phyloP scores from a whole-genome alignment of 805 yeast species.

The Wickerhamiella azyma region DNA sequence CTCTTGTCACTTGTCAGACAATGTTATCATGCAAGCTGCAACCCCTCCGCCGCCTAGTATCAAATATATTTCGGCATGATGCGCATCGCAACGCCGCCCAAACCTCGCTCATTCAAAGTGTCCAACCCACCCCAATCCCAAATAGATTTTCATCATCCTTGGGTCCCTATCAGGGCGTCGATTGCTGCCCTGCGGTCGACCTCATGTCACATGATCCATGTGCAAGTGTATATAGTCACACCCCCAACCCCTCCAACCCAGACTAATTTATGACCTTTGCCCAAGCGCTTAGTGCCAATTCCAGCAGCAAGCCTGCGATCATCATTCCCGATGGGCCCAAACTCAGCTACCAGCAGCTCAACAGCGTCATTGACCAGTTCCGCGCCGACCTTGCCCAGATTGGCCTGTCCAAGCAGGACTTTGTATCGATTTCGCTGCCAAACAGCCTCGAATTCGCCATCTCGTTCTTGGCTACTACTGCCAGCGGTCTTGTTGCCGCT shows the following conservation, averaged over 20 bases:
- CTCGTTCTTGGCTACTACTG: constrained; percentile 43
- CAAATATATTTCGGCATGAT: too few relatives aligned
- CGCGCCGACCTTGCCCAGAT: constrained; percentile 29
- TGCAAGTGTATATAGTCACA: neutral
- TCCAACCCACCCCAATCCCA: too few relatives aligned
- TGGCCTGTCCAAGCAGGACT: constrained; percentile 30
- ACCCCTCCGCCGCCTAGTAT: too few relatives aligned
- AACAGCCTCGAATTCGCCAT: constrained; percentile 47
- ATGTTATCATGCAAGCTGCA: too few relatives aligned
- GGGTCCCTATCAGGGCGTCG: too few relatives aligned
- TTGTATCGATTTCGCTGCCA: constrained; percentile 47
- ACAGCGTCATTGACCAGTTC: constrained; percentile 25
- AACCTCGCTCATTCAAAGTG: too few relatives aligned
- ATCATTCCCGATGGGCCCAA: constrained; percentile 36
- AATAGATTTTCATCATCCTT: too few relatives aligned
- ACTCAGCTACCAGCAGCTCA: constrained; percentile 33
- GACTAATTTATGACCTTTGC: neutral
- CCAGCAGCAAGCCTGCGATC: constrained; percentile 18
- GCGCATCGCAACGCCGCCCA: too few relatives aligned
- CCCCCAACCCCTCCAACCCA: neutral
- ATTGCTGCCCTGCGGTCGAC: neutral
- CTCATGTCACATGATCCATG: neutral
- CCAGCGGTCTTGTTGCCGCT: constrained; percentile 46
- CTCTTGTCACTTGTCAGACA: too few relatives aligned
- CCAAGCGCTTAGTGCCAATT: neutral